Percentiles rank a stretch among this genome's conserved stretches.
These are phyloP conservation scores for Talaromyces borbonicus DNA, from an alignment of 495 filamentous ascomycete genomes.

Conservation along the genomic window DNA sequence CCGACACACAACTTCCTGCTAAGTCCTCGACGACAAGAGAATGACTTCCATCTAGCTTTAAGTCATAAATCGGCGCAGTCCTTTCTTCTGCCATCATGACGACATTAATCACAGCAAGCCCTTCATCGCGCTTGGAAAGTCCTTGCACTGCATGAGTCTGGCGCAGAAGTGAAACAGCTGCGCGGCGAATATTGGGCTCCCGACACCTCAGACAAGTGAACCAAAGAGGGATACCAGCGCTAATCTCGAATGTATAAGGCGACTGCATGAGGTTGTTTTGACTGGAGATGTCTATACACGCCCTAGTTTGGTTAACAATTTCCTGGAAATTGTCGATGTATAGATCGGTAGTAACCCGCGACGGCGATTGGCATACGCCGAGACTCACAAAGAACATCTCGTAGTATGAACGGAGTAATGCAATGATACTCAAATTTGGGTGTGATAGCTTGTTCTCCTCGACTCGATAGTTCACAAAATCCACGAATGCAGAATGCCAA, in stretches of 20 bases:
- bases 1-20: neutral
- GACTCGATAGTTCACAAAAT: constrained; percentile 11
- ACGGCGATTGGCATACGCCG: constrained; percentile 5
- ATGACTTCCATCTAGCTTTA: neutral
- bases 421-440: constrained; percentile 10
- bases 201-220: constrained; percentile 25
- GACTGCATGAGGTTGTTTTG: constrained; percentile 16
- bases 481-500: constrained; percentile 19
- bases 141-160: constrained; percentile 22
- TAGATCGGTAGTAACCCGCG: constrained; percentile 14
- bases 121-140: constrained; percentile 16
- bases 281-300: constrained; percentile 11
- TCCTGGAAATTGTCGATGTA: constrained; percentile 18
- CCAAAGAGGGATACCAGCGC: constrained; percentile 25
- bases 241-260: constrained; percentile 30
- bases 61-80: constrained; percentile 5
- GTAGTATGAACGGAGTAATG: constrained; percentile 19
- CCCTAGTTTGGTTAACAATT: constrained; percentile 21
- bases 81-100: constrained; percentile 25
- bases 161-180: constrained; percentile 18
- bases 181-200: constrained; percentile 18
- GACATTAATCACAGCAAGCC: constrained; percentile 10
- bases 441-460: constrained; percentile 7
- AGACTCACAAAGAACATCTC: constrained; percentile 18
- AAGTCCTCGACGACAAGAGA: neutral